Percentiles rank a stretch among this genome's conserved stretches.
Conservation (phyloP, 352 stramenopile genomes). For the Pythium monospermum region DNA sequence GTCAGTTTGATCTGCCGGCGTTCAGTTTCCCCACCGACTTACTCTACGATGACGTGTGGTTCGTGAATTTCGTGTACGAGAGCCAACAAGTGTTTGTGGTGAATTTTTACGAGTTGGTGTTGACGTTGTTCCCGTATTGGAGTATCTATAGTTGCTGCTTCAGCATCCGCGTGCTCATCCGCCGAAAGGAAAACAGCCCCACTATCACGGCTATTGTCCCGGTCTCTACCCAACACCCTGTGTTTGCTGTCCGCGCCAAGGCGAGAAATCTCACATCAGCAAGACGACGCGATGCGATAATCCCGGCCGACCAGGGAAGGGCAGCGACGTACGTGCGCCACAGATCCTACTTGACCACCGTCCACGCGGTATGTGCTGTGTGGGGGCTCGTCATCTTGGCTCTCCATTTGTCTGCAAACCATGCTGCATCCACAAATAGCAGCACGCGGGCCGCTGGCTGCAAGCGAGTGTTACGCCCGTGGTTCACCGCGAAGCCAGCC, state of each 20-base stretch:
- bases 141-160: slow-evolving; percentile 10
- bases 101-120: slow-evolving; percentile 2
- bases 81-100: slow-evolving; percentile 28
- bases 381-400: slow-evolving; percentile 4
- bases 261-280: too few relatives aligned
- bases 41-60: slow-evolving; percentile 35
- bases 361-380: too few relatives aligned
- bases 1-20: slow-evolving; percentile 21
- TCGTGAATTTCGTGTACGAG: slow-evolving; percentile 35
- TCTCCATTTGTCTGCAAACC: slow-evolving; percentile 1
- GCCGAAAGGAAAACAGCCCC: not conserved
- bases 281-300: too few relatives aligned
- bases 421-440: not conserved
- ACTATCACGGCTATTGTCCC: not conserved
- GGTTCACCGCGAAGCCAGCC: slow-evolving; percentile 9
- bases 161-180: not conserved
- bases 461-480: slow-evolving; percentile 15
- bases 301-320: too few relatives aligned
- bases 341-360: too few relatives aligned
- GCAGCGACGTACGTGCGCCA: too few relatives aligned
- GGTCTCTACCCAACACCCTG: not conserved
- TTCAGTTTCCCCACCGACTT: slow-evolving; percentile 23
- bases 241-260: too few relatives aligned
- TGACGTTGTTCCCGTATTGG: slow-evolving; percentile 14
- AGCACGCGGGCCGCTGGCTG: not conserved